These are phyloP conservation scores for Pulicaria dysenterica DNA, from an alignment of 129 eudicot genomes.

Conservation along the genomic window DNA sequence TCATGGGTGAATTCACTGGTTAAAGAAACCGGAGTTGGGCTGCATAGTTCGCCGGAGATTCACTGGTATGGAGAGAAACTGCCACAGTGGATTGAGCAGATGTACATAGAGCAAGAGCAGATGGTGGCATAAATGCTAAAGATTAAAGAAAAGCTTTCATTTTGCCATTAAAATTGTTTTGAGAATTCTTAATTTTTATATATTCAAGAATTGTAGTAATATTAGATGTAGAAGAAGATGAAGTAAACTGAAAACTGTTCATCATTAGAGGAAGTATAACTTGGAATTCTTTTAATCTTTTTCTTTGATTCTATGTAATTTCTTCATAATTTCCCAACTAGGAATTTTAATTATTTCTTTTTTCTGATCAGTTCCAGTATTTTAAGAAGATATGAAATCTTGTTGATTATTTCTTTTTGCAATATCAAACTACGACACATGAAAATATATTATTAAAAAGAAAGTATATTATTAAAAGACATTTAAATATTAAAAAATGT, in stretches of 20 bases:
- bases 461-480: too few relatives aligned
- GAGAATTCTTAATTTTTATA: slow-evolving; percentile 17
- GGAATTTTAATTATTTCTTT: slow-evolving; percentile 22
- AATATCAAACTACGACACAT: too few relatives aligned
- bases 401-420: not conserved
- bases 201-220: slow-evolving; percentile 7
- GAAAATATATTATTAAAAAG: too few relatives aligned
- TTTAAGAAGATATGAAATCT: not conserved
- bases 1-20: slow-evolving; percentile 79
- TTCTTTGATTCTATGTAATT: slow-evolving; percentile 26
- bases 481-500: too few relatives aligned
- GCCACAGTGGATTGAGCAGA: slow-evolving; percentile 80
- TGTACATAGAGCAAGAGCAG: slow-evolving; percentile 93
- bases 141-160: slow-evolving; percentile 20
- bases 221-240: slow-evolving; percentile 23
- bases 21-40: slow-evolving; percentile 57
- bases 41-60: slow-evolving; percentile 33
- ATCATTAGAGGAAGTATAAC: slow-evolving; percentile 21
- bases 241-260: slow-evolving; percentile 18
- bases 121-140: slow-evolving; percentile 55
- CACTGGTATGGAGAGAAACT: slow-evolving; percentile 38
- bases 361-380: slow-evolving; percentile 6
- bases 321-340: slow-evolving; percentile 34
- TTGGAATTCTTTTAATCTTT: slow-evolving; percentile 31
- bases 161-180: slow-evolving; percentile 32